phyloP scores from a whole-genome alignment of 2,329 filamentous ascomycete species.

The Beauveria sp. region DNA sequence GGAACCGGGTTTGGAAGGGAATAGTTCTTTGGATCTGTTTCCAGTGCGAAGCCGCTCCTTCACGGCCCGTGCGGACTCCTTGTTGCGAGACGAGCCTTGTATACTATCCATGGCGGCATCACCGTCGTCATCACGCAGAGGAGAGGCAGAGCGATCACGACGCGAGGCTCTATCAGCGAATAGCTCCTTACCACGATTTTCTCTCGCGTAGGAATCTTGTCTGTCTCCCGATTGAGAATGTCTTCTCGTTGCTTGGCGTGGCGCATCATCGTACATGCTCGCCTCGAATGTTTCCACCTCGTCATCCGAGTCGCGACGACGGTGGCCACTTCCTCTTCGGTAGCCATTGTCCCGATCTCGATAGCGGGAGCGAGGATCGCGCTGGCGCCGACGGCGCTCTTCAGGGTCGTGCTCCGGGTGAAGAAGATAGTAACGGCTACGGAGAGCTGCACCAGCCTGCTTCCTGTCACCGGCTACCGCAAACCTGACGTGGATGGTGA shows the following conservation, averaged over 20 bases:
- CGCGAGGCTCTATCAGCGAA: slow-evolving; percentile 40
- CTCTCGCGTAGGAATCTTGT: slow-evolving; percentile 21
- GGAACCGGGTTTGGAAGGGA: slow-evolving; percentile 25
- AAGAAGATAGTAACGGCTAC: slow-evolving; percentile 86
- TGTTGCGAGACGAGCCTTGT: slow-evolving; percentile 26
- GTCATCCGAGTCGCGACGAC: slow-evolving; percentile 39
- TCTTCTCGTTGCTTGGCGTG: slow-evolving; percentile 22
- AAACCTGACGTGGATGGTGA: slow-evolving; percentile 63
- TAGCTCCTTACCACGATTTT: slow-evolving; percentile 53
- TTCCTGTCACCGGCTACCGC: slow-evolving; percentile 73
- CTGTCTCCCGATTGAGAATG: slow-evolving; percentile 23
- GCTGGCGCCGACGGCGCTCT: slow-evolving; percentile 55
- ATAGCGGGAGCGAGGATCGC: slow-evolving; percentile 52
- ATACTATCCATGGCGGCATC: slow-evolving; percentile 30
- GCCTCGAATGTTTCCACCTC: slow-evolving; percentile 57
- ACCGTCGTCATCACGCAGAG: slow-evolving; percentile 34
- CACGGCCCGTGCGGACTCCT: slow-evolving; percentile 26
- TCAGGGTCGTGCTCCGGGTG: slow-evolving; percentile 84
- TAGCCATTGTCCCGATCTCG: slow-evolving; percentile 45
- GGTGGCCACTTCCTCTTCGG: slow-evolving; percentile 30
- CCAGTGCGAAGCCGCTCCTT: slow-evolving; percentile 24
- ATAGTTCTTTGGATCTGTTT: slow-evolving; percentile 30
- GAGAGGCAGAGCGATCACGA: slow-evolving; percentile 47
- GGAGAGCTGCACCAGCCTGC: slow-evolving; percentile 64
- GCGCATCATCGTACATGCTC: slow-evolving; percentile 73